Evolutionary conservation across 805 yeast species (phyloP).

Genomic region (Nakazawaea ernobii): DNA sequence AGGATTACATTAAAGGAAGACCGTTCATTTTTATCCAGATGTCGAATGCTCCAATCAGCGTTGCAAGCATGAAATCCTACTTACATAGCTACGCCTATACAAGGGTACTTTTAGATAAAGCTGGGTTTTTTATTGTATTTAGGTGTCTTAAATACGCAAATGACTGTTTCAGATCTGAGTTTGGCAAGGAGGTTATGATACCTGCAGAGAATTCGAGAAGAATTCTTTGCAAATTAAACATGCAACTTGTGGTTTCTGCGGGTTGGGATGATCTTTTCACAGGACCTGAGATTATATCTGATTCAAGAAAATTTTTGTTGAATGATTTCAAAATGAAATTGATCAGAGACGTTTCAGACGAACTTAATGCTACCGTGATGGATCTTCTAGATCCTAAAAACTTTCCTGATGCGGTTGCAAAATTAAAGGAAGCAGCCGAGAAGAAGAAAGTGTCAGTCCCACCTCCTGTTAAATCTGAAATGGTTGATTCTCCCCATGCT

Average conservation of each 20-base stretch:
- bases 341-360: slow-evolving; percentile 66
- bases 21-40: slow-evolving; percentile 54
- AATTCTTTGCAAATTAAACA: slow-evolving; percentile 40
- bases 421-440: slow-evolving; percentile 23
- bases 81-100: slow-evolving; percentile 61
- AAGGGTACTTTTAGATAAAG: slow-evolving; percentile 52
- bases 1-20: slow-evolving; percentile 44
- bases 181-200: slow-evolving; percentile 40
- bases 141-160: slow-evolving; percentile 53
- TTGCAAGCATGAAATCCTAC: slow-evolving; percentile 53
- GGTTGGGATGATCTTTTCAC: slow-evolving; percentile 17
- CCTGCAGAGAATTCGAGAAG: slow-evolving; percentile 8
- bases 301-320: slow-evolving; percentile 48
- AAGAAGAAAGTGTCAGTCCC: slow-evolving; percentile 16
- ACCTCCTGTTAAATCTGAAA: background rate
- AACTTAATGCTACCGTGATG: slow-evolving; percentile 61
- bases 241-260: slow-evolving; percentile 54
- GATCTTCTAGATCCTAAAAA: slow-evolving; percentile 53
- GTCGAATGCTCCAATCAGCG: slow-evolving; percentile 42
- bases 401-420: slow-evolving; percentile 43
- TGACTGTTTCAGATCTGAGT: slow-evolving; percentile 53
- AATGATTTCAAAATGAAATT: slow-evolving; percentile 61
- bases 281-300: slow-evolving; percentile 6
- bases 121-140: slow-evolving; percentile 72
- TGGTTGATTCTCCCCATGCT: background rate